Base-by-base conservation (phyloP, 1,139 yeast species). In the Geotrichum citri-aurantii region DNA sequence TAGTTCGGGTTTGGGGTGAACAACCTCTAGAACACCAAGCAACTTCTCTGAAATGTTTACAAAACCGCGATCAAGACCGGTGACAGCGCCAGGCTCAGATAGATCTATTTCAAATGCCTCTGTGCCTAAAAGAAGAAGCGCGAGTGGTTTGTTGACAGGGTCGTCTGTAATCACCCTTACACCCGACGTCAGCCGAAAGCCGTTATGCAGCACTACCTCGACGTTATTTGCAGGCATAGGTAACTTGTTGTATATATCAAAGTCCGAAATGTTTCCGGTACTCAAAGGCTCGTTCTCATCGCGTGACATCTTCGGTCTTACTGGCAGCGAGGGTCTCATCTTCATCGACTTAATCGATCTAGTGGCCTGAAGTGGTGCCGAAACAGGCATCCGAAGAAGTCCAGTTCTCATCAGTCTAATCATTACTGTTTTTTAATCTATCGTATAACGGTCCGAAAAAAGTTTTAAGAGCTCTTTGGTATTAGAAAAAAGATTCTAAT, bases 1-100 rank as follows among this genome's bases (percentile, higher is more conserved):
- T 47, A 88, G 75, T 68, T 88, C 95, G 0, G 96, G 96, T 65
- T 85, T 85, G 1, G 96, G 96, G 68, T 85, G 84, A 1, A 86
- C 73, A 11, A 83, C 75, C 48, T 77, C 76, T 57, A 88, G 78
- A 1, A 86, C 69, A 11, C 79, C 77, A 23, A 86, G 72, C 0
- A 81, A 70, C 50, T 71, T 72, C 52, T 71, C 68, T 61, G 68
- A 70, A 19, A 75, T 61, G 48, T 72, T 75, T 3, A 75, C 73
- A 24, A 74, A 65, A 6, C 78, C 77, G 2, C 63, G 61, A 26
- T 73, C 74, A 29, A 74, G 64, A 3, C 77, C 68, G 57, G 60
- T 47, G 24, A 71, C 60, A 26, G 64, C 64, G 54, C 54, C 57
- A 67, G 55, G 56, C 23, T 42, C 55, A 1, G 57, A 53, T 48